phyloP scores from a whole-genome alignment of 129 eudicot species.

The Helichrysum umbraculigerum region DNA sequence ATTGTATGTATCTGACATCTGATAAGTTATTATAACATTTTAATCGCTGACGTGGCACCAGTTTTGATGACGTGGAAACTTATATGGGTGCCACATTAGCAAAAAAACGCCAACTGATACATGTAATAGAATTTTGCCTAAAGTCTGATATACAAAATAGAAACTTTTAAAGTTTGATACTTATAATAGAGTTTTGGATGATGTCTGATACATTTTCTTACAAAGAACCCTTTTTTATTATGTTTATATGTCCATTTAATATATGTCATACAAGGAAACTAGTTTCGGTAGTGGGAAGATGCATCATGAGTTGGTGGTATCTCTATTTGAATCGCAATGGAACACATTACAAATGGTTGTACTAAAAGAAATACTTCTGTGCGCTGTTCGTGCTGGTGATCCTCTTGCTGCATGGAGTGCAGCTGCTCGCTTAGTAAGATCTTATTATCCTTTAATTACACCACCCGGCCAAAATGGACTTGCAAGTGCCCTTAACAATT shows the following conservation, averaged over 20 bases:
- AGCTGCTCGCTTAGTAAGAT: conserved; percentile 90
- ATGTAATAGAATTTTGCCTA: no score
- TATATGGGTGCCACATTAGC: no score
- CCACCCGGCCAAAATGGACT: conserved; percentile 93
- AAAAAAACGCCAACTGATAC: no score
- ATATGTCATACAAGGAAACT: conserved; percentile 50
- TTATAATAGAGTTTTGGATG: no score
- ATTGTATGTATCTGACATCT: no score
- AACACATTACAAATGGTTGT: conserved; percentile 99
- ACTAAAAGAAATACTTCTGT: conserved; percentile 84
- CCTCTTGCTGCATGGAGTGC: conserved; percentile 99
- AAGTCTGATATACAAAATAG: no score
- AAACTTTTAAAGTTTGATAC: no score
- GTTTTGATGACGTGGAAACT: no score
- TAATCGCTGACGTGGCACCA: no score
- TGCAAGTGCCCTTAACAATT: conserved; percentile 73
- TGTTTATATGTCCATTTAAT: neutral
- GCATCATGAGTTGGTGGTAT: conserved; percentile 72
- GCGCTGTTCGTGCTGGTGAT: conserved; percentile 95
- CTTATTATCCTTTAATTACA: conserved; percentile 91
- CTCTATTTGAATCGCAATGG: conserved; percentile 94
- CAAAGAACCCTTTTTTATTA: neutral
- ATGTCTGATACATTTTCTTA: no score
- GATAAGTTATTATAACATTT: no score
- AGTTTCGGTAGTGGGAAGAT: conserved; percentile 62